Conservation (phyloP, 2,329 filamentous ascomycete genomes). For the Colletotrichum costaricense region DNA sequence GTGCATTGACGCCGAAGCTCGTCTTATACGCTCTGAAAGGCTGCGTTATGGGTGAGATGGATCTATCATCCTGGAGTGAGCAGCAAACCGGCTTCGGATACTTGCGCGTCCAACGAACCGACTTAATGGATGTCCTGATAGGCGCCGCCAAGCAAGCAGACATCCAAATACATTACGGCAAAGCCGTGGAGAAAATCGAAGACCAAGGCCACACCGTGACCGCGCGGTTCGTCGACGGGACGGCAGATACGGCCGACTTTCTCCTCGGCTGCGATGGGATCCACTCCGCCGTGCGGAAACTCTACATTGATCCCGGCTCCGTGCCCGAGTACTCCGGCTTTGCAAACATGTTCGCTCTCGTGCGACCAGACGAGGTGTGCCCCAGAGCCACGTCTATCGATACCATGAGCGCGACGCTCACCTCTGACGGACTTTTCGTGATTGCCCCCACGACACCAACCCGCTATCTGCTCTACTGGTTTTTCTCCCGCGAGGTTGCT, state of each 20-base stretch:
- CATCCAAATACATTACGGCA: slow-evolving; percentile 17
- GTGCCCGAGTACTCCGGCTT: slow-evolving; percentile 48
- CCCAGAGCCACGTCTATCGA: slow-evolving; percentile 31
- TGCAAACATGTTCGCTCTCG: slow-evolving; percentile 38
- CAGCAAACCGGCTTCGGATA: slow-evolving; percentile 27
- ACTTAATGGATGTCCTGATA: slow-evolving; percentile 18
- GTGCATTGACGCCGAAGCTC: slow-evolving; percentile 14
- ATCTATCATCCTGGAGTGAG: slow-evolving; percentile 14
- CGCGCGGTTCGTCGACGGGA: slow-evolving; percentile 52
- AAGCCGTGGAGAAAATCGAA: neutral
- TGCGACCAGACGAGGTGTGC: slow-evolving; percentile 37
- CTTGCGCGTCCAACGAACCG: slow-evolving; percentile 4
- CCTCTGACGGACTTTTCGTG: slow-evolving; percentile 42
- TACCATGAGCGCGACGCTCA: slow-evolving; percentile 43
- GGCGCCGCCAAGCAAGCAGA: neutral
- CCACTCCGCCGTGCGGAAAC: slow-evolving; percentile 47
- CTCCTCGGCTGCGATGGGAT: slow-evolving; percentile 53
- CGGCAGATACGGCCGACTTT: slow-evolving; percentile 49
- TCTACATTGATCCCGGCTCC: slow-evolving; percentile 41
- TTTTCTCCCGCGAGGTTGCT: slow-evolving; percentile 43
- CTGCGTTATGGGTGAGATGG: slow-evolving; percentile 17
- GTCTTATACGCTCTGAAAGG: slow-evolving; percentile 14
- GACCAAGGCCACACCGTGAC: slow-evolving; percentile 26
- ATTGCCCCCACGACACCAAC: slow-evolving; percentile 41
- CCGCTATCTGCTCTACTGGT: slow-evolving; percentile 44